Conservation (phyloP, 805 yeast genomes). For the Kazachstania taianensis region DNA sequence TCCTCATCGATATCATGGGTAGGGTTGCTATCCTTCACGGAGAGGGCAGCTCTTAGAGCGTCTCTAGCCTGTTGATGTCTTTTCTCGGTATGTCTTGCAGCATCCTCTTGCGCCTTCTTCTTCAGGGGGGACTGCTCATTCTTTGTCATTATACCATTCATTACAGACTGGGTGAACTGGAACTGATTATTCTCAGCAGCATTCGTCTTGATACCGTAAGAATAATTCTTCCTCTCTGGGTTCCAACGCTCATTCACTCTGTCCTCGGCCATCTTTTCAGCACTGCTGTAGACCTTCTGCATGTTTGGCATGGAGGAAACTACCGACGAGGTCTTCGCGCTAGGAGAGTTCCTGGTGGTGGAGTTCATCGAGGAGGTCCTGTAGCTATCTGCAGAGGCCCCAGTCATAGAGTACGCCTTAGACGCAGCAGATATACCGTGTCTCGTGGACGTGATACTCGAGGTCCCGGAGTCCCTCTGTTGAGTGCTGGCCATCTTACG, state of each 20-base stretch:
- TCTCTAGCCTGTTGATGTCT: slow-evolving; percentile 16
- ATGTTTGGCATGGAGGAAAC: slow-evolving; percentile 8
- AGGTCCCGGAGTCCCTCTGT: not conserved
- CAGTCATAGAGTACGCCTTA: slow-evolving; percentile 20
- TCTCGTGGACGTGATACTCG: not conserved
- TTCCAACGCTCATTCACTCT: slow-evolving; percentile 17
- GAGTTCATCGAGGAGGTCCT: not conserved
- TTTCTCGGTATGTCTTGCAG: slow-evolving; percentile 64
- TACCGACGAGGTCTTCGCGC: not conserved
- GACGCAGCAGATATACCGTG: slow-evolving; percentile 29
- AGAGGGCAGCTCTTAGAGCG: slow-evolving; percentile 35
- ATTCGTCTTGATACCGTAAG: slow-evolving; percentile 16
- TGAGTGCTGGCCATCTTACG: not conserved
- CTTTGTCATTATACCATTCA: slow-evolving; percentile 12
- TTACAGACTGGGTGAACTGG: slow-evolving; percentile 14
- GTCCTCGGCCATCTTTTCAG: slow-evolving; percentile 22
- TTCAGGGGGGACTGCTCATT: slow-evolving; percentile 2
- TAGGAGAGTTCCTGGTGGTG: not conserved
- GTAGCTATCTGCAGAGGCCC: not conserved
- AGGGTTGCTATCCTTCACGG: slow-evolving; percentile 29
- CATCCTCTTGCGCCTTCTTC: slow-evolving; percentile 45
- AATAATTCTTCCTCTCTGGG: slow-evolving; percentile 13
- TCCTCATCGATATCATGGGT: slow-evolving; percentile 28
- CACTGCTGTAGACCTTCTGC: slow-evolving; percentile 24
- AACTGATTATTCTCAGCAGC: slow-evolving; percentile 15